A percentile compares a stretch with the other conserved stretches of the same genome.
phyloP scores from a whole-genome alignment of 208 protist species.

The Acanthamoeba quina region DNA sequence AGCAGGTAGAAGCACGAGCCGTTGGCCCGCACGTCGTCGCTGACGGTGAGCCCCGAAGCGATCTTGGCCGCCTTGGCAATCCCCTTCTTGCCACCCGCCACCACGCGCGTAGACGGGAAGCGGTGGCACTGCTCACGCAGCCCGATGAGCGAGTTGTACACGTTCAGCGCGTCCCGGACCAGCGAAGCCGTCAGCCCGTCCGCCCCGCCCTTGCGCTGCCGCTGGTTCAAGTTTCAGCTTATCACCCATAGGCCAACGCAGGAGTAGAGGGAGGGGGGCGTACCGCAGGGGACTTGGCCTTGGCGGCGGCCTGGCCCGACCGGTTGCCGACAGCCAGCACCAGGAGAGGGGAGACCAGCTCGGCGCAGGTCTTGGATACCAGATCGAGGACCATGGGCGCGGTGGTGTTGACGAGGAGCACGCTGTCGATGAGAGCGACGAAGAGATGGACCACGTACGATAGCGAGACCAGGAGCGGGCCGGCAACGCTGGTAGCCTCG shows the following conservation, averaged over 20 bases:
- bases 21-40: constrained; percentile 60
- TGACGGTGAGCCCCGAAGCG: not conserved
- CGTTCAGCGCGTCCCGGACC: not conserved
- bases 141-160: constrained; percentile 53
- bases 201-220: not conserved
- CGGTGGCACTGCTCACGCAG: constrained; percentile 52
- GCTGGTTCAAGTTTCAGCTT: not conserved
- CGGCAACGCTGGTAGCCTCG: not conserved
- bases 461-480: not conserved
- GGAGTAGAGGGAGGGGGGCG: not conserved
- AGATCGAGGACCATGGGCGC: constrained; percentile 49
- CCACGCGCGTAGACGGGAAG: constrained; percentile 44
- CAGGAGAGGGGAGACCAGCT: constrained; percentile 40
- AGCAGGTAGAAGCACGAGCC: constrained; percentile 62
- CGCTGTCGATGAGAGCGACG: constrained; percentile 49
- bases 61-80: not conserved
- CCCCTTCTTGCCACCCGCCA: not conserved
- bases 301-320: not conserved
- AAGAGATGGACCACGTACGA: constrained; percentile 67
- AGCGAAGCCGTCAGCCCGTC: not conserved
- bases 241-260: not conserved
- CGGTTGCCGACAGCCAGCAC: not conserved
- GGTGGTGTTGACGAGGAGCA: constrained; percentile 55
- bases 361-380: constrained; percentile 46
- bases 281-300: not conserved